phyloP scores from a whole-genome alignment of 148 eudicot genomes.

The Silene latifolia region DNA sequence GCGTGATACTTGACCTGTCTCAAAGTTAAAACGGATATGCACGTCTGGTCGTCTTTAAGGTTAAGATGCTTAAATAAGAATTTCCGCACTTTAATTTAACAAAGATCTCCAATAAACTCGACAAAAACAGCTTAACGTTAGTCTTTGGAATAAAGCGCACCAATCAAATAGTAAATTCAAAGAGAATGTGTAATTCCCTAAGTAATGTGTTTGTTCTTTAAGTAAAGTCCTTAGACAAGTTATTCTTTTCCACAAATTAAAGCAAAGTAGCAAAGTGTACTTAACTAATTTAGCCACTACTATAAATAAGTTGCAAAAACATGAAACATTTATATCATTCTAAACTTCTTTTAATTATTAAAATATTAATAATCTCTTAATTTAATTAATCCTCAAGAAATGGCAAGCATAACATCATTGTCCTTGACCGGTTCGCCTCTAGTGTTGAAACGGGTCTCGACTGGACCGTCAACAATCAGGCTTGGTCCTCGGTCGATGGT shows the following conservation, averaged over 20 bases:
- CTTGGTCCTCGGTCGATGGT: slow-evolving; percentile 10
- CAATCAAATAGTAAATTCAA: background rate
- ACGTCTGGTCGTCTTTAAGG: too few relatives aligned
- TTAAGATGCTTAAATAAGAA: too few relatives aligned
- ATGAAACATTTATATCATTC: background rate
- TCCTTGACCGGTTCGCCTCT: slow-evolving; percentile 8
- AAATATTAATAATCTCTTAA: background rate
- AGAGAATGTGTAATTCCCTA: background rate
- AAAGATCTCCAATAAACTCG: background rate
- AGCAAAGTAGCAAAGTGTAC: slow-evolving; percentile 9
- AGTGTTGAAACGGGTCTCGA: slow-evolving; percentile 5
- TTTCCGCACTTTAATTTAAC: too few relatives aligned
- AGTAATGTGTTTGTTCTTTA: slow-evolving; percentile 7
- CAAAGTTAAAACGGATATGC: too few relatives aligned
- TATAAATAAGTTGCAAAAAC: slow-evolving; percentile 9
- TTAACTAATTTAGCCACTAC: background rate
- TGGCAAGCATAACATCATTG: slow-evolving; percentile 22
- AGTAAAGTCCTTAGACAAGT: background rate
- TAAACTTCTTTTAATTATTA: background rate
- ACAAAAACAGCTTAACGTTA: background rate
- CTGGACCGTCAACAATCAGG: background rate
- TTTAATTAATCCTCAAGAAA: background rate
- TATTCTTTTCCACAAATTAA: slow-evolving; percentile 12
- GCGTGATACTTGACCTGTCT: too few relatives aligned
- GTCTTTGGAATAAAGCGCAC: slow-evolving; percentile 14